Conservation (phyloP, 352 stramenopile genomes). For the Phytopythium vexans region DNA sequence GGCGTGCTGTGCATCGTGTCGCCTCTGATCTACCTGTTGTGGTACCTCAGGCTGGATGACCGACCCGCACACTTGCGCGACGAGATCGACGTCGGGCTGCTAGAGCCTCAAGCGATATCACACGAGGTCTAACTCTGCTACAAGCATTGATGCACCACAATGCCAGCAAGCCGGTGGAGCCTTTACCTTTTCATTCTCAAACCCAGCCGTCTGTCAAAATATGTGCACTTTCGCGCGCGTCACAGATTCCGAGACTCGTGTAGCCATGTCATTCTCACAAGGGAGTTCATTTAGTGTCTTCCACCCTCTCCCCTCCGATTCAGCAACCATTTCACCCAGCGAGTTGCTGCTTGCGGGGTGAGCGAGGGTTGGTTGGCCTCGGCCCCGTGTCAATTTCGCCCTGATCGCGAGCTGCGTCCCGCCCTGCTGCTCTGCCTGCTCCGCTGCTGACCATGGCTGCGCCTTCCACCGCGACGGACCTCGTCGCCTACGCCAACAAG, state of each 20-base stretch:
- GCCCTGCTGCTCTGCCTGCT: background rate
- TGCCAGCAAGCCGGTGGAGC: too few species aligned
- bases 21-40: constrained; percentile 34
- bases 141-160: too few species aligned
- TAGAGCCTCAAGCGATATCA: too few species aligned
- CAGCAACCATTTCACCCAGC: background rate
- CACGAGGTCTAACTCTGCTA: too few species aligned
- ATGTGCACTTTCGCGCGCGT: too few species aligned
- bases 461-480: constrained; percentile 32
- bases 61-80: too few species aligned
- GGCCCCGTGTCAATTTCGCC: background rate
- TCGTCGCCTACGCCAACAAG: constrained; percentile 79
- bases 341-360: background rate
- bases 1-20: constrained; percentile 19
- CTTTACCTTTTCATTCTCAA: too few species aligned
- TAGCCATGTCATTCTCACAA: constrained; percentile 2
- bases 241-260: background rate
- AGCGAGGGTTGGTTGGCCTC: constrained; percentile 1
- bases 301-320: background rate
- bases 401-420: background rate
- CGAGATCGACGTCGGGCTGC: too few species aligned
- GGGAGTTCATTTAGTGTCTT: background rate
- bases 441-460: background rate
- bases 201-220: too few species aligned
- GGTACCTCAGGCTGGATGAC: background rate